Evolutionary conservation across 805 yeast genomes (phyloP), one percentile per base, ranked within the genome.

Genomic region (Clavispora carvajalis): DNA sequence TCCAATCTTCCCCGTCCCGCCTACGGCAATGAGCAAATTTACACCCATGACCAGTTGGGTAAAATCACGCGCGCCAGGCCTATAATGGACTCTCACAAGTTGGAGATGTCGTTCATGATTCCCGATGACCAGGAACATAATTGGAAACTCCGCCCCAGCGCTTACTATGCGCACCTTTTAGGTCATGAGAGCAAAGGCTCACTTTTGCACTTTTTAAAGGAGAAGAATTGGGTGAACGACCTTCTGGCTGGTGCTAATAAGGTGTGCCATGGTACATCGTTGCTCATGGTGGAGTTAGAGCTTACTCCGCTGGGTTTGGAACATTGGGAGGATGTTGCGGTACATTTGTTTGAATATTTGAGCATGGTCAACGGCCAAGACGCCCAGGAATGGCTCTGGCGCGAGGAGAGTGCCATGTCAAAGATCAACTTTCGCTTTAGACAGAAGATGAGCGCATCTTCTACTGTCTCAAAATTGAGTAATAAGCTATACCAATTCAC

Each of bases 181-280:
- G 98, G 98, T 30, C 98, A 91, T 60, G 99, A 91, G 65, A 85
- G 93, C 36, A 73, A 81, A 36, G 98, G 98, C 2, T 88, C 96
- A 2, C 59, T 91, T 15, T 69, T 88, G 25, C 76, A 80, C 41
- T 74, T 71, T 48, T 74, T 91, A 49, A 91, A 88, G 62, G 58
- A 65, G 24, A 56, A 55, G 41, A 85, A 90, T 11, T 85, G 90
- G 88, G 95, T 91, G 6, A 83, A 77, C 49, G 82, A 77, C 13
- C 70, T 91, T 38, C 77, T 88, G 26, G 79, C 89, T 24, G 96
- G 96, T 7, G 73, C 77, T 30, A 72, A 78, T 49, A 73, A 76
- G 25, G 73, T 82, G 7, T 80, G 89, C 19, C 70, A 78, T 34
- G 93, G 84, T 2, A 78, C 73, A 43, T 82, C 85, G 3, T 61